Evolutionary conservation across 1,284 basidiomycete genomes (phyloP).

Genomic region (Abortiporus biennis): DNA sequence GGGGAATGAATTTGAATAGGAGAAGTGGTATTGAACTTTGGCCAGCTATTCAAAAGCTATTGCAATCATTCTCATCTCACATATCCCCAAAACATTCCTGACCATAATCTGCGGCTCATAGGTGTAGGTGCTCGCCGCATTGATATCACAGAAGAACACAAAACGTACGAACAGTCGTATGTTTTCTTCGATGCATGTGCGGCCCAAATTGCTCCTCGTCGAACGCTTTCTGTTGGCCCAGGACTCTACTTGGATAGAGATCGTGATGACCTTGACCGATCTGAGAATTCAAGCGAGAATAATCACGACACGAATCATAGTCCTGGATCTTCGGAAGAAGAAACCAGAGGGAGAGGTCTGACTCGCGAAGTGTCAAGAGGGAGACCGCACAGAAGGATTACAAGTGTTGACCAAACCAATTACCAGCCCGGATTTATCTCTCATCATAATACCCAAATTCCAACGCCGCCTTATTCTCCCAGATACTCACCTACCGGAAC

Average conservation of each 20-base stretch:
- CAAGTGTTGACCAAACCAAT: slow-evolving; percentile 28
- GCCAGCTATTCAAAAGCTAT: too few species aligned
- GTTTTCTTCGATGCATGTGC: slow-evolving; percentile 64
- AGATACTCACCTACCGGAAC: slow-evolving; percentile 15
- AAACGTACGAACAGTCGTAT: slow-evolving; percentile 67
- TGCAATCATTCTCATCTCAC: slow-evolving; percentile 6
- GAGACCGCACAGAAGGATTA: slow-evolving; percentile 15
- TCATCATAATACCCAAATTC: slow-evolving; percentile 19
- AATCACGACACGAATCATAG: slow-evolving; percentile 10
- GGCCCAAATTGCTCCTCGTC: slow-evolving; percentile 27
- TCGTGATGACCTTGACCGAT: slow-evolving; percentile 32
- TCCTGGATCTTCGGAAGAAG: not conserved
- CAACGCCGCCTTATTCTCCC: slow-evolving; percentile 26
- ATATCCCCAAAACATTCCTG: not conserved
- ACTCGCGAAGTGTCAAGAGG: slow-evolving; percentile 8
- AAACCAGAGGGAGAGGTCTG: slow-evolving; percentile 12
- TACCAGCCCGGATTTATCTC: slow-evolving; percentile 24
- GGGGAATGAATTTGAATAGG: too few species aligned
- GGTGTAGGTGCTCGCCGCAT: slow-evolving; percentile 77
- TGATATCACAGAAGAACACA: slow-evolving; percentile 79
- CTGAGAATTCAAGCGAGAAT: slow-evolving; percentile 22
- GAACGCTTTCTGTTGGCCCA: slow-evolving; percentile 79
- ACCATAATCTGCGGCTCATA: slow-evolving; percentile 19
- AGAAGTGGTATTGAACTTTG: too few species aligned
- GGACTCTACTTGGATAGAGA: slow-evolving; percentile 36